Evolutionary conservation across 306 rosid genomes (phyloP).

Genomic region (Mimosa pudica): DNA sequence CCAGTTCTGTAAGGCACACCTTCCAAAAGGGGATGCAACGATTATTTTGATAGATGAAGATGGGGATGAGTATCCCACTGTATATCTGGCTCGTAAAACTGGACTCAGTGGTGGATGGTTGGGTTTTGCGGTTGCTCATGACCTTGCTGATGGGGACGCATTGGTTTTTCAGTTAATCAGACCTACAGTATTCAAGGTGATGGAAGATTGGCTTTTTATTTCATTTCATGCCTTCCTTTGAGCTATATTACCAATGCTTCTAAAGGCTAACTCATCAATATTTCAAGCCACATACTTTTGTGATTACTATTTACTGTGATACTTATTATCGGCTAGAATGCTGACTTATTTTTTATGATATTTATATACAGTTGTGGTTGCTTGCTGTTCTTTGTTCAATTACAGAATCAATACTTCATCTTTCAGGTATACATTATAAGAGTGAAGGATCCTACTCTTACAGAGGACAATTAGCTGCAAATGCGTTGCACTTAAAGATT

Average conservation of each 20-base stretch:
- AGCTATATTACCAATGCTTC: not conserved
- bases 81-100: constrained; percentile 54
- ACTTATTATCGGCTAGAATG: not conserved
- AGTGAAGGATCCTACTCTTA: constrained; percentile 45
- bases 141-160: constrained; percentile 80
- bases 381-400: not conserved
- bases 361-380: not conserved
- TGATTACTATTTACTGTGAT: not conserved
- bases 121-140: constrained; percentile 81
- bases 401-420: constrained; percentile 5
- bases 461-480: constrained; percentile 25
- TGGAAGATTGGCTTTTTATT: constrained; percentile 18
- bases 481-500: constrained; percentile 30
- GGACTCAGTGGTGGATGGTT: constrained; percentile 88
- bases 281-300: not conserved
- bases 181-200: constrained; percentile 69
- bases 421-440: constrained; percentile 65
- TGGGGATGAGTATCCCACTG: constrained; percentile 51
- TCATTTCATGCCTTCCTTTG: not conserved
- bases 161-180: constrained; percentile 65
- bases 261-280: constrained; percentile 20
- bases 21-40: constrained; percentile 48
- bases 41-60: constrained; percentile 72
- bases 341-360: not conserved
- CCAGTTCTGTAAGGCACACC: constrained; percentile 57